Base-by-base conservation (phyloP, 2,329 filamentous ascomycete genomes). In the Cercospora citrullina region DNA sequence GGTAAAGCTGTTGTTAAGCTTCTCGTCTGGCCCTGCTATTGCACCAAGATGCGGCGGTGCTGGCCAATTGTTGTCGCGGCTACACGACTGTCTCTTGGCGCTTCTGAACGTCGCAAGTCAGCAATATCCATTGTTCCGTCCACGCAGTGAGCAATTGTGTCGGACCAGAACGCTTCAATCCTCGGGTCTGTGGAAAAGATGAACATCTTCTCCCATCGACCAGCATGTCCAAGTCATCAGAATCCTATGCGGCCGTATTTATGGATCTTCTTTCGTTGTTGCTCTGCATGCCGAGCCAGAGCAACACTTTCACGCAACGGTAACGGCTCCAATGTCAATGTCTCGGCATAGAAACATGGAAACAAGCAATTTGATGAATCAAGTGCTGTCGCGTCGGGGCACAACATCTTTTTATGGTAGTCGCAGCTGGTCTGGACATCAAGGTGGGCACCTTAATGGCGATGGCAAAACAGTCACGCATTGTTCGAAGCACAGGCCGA, bases 361-460 rank as follows among this genome's bases (percentile, higher is more conserved):
- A 5, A 14, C 5, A 55, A n/a, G 30, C 55, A 33, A 14, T 36
- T 31, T 7, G 55, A 21, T 58, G 8, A 58, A 59, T 7, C 3
- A n/a, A 9, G 7, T 55, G 48, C 23, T 26, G 7, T 55, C 12
- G 48, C 48, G 23, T 55, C 4, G 55, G 31, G 12, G 36, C 2
- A 16, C 30, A n/a, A 36, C 28, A 10, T 8, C 12, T 36, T 36
- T 36, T 59, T 59, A 59, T 59, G 18, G 23, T 9, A 30, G 33
- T 26, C 31, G 30, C 63, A 48, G 45, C 30, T 59, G 62, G 12
- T 21, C 23, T 16, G 62, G 62, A 64, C 62, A 64, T 64, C 53
- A 64, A 59, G 62, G 62, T 64, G 62, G 59, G 36, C 62, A 64
- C 62, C 62, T 64, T 64, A 31, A 64, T 64, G 62, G 62, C 51